Evolutionary conservation across 257 asterid species (phyloP).

Genomic region (Ballota nigra): DNA sequence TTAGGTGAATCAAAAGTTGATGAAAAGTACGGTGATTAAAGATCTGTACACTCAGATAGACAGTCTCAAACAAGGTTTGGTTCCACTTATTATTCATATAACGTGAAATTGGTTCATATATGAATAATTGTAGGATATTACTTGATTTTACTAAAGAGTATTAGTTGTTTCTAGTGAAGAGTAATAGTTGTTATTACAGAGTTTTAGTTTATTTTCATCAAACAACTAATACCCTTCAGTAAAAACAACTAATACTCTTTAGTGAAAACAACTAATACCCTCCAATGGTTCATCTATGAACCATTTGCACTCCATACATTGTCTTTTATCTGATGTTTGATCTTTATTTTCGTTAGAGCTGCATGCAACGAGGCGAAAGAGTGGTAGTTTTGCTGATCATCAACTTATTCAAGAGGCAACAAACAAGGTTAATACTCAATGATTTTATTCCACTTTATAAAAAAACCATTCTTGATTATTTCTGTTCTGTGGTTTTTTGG

Average conservation of each 20-base stretch:
- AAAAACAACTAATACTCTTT: no score
- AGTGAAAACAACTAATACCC: no score
- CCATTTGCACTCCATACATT: no score
- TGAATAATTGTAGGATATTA: no score
- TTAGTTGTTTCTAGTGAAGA: no score
- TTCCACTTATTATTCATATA: neutral
- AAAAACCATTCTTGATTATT: neutral
- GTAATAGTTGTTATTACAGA: no score
- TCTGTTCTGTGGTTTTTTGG: slow-evolving; percentile 18
- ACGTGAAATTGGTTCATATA: no score
- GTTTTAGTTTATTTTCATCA: no score
- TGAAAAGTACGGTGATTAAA: slow-evolving; percentile 40
- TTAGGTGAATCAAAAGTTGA: slow-evolving; percentile 53
- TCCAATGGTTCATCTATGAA: no score
- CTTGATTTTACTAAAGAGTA: no score
- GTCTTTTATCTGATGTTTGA: neutral
- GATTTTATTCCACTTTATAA: neutral
- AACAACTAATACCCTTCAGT: no score
- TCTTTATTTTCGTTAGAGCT: slow-evolving; percentile 29
- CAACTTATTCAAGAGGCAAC: slow-evolving; percentile 36
- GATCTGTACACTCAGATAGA: slow-evolving; percentile 45
- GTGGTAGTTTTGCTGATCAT: slow-evolving; percentile 30
- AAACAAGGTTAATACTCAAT: slow-evolving; percentile 33
- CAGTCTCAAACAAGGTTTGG: slow-evolving; percentile 46
- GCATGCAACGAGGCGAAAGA: slow-evolving; percentile 33